Percentiles rank a stretch among this genome's conserved stretches.
Evolutionary conservation across 345 rosid species (phyloP).

Genomic region (Populus alba): DNA sequence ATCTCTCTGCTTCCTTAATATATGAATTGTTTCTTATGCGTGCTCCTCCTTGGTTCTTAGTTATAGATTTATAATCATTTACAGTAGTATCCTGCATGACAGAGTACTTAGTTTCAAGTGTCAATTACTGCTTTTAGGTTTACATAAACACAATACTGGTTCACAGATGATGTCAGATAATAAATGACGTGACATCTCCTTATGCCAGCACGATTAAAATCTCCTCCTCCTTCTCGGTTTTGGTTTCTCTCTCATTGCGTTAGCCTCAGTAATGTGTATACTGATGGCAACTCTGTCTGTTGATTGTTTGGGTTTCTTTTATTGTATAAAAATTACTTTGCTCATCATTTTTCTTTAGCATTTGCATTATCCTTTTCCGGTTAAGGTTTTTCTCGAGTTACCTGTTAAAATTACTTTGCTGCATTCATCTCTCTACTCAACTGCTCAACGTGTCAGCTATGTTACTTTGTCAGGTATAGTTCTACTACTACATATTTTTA

Average conservation of each 20-base stretch:
- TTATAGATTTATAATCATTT: background rate
- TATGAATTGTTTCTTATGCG: background rate
- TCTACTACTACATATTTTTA: too few relatives aligned
- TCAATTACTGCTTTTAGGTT: background rate
- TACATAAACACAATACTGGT: background rate
- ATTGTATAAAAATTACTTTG: too few relatives aligned
- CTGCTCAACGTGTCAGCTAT: too few relatives aligned
- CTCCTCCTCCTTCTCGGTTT: background rate
- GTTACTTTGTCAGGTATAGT: too few relatives aligned
- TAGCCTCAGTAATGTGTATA: too few relatives aligned
- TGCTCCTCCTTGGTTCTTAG: background rate
- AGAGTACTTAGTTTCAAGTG: background rate
- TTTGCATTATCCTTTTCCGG: too few relatives aligned
- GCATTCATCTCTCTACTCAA: too few relatives aligned
- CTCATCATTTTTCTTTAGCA: too few relatives aligned
- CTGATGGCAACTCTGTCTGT: too few relatives aligned
- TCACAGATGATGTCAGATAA: background rate
- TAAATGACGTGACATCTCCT: background rate
- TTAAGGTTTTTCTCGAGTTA: too few relatives aligned
- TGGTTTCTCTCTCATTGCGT: background rate
- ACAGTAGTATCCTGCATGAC: background rate
- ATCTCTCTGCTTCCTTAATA: background rate
- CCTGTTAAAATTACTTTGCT: too few relatives aligned
- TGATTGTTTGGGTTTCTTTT: too few relatives aligned
- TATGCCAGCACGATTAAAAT: background rate